Base-by-base conservation (phyloP, 306 rosid genomes). In the Ceratonia siliqua region DNA sequence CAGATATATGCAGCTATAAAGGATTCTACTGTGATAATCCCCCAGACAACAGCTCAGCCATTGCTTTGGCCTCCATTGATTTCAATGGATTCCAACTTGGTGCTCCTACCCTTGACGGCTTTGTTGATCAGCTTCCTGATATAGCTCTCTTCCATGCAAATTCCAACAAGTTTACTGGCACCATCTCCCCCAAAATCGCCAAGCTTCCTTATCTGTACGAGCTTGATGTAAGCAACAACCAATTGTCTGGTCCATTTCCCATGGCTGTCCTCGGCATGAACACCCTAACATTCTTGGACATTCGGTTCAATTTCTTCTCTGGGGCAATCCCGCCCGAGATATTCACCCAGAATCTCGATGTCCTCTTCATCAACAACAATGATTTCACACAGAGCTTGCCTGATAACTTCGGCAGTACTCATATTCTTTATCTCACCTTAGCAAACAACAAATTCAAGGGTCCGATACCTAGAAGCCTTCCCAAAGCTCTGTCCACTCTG, bases 131-230 rank as follows among this genome's bases (percentile, higher is more conserved):
- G 4, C 92, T 94, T 8, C 92, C 94, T 10, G 96, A 93, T 72
- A 79, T 91, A 58, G 97, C 98, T 74, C 85, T 91, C 10, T 93
- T 91, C 82, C 96, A 89, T 86, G 98, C 96, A 63, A 91, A 93
- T 73, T 85, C 97, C 81, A 93, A 93, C 87, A 86, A 73, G 14
- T 91, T 93, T 20, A 6, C 76, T 1, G 97, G 98, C 76, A 86
- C 93, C 0, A 74, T 93, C 75, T 80, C 96, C 30, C 42, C 89
- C 1, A 75, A 85, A 71, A 82, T 88, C 17, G 17, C 90, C 43
- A 87, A 80, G 0, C 90, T 93, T 7, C 86, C 85, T 36, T 93
- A 89, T 59, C 89, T 93, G 1, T 93, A 89, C 68, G 96, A 89
- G 87, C 82, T 93, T 18, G 97, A 93, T 76, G 65, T 91, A 15